A percentile compares a stretch with the other conserved stretches of the same genome.
Conservation (phyloP, 495 filamentous ascomycete species). For the Hyaloscypha bicolor region DNA sequence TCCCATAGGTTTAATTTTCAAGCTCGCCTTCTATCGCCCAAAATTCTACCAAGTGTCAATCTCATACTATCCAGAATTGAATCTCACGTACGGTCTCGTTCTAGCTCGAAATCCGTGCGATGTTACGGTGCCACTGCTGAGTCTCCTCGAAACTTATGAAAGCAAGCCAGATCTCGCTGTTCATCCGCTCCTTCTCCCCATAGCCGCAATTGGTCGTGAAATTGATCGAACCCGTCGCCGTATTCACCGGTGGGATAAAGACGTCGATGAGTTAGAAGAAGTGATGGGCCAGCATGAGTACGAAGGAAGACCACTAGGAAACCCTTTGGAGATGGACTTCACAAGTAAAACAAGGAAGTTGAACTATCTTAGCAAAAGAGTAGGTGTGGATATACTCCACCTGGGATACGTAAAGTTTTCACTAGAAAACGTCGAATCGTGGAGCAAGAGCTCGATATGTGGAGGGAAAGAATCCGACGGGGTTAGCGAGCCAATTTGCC, state of each 20-base stretch:
- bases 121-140: too few species aligned
- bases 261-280: conserved; percentile 10
- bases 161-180: too few species aligned
- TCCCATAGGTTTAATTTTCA: too few species aligned
- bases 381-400: conserved; percentile 3
- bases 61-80: too few species aligned
- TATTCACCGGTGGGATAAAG: background rate
- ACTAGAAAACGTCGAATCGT: background rate
- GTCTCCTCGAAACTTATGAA: too few species aligned
- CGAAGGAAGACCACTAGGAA: background rate
- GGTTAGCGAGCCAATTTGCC: background rate
- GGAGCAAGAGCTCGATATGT: background rate
- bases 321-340: conserved; percentile 16
- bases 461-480: background rate
- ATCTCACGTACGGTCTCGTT: too few species aligned
- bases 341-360: background rate
- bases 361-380: conserved; percentile 6
- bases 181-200: conserved; percentile 1
- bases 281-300: conserved; percentile 17
- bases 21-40: too few species aligned
- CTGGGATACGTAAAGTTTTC: background rate
- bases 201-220: background rate
- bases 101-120: too few species aligned
- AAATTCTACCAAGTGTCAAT: too few species aligned
- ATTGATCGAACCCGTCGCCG: background rate